These are phyloP conservation scores for Coemansia sp. DNA, from an alignment of 192 early-diverging fungal species.

Conservation along the genomic window DNA sequence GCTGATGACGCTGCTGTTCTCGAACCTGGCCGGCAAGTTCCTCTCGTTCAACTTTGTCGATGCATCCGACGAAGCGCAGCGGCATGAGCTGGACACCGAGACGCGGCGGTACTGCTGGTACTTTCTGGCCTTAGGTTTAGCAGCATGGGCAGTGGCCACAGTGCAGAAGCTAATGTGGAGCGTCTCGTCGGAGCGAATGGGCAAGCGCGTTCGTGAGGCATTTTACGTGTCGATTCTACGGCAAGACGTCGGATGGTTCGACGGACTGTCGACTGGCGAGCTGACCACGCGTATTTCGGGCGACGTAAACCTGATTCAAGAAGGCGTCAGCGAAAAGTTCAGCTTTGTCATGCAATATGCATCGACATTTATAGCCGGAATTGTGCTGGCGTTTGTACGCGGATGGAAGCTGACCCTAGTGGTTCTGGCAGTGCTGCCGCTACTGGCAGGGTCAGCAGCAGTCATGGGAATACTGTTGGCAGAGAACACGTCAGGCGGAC, in stretches of 20 bases:
- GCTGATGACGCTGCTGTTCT: constrained; percentile 56
- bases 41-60: constrained; percentile 19
- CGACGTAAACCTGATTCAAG: constrained; percentile 84
- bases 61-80: constrained; percentile 1
- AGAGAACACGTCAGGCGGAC: constrained; percentile 49
- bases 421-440: constrained; percentile 72
- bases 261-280: constrained; percentile 72
- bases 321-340: constrained; percentile 85
- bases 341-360: constrained; percentile 66
- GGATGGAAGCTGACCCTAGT: constrained; percentile 85
- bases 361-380: constrained; percentile 70
- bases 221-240: constrained; percentile 79
- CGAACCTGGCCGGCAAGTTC: constrained; percentile 24
- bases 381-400: constrained; percentile 74
- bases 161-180: constrained; percentile 26
- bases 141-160: constrained; percentile 19
- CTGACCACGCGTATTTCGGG: constrained; percentile 84
- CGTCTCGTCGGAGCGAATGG: constrained; percentile 58
- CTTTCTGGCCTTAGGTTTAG: constrained; percentile 37
- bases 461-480: constrained; percentile 61
- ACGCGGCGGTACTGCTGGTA: constrained; percentile 48
- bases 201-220: constrained; percentile 69
- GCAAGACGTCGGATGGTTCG: constrained; percentile 89
- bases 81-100: constrained; percentile 31
- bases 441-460: constrained; percentile 60